Base-by-base conservation (phyloP, 2,329 filamentous ascomycete genomes). In the Sporothrix globosa region DNA sequence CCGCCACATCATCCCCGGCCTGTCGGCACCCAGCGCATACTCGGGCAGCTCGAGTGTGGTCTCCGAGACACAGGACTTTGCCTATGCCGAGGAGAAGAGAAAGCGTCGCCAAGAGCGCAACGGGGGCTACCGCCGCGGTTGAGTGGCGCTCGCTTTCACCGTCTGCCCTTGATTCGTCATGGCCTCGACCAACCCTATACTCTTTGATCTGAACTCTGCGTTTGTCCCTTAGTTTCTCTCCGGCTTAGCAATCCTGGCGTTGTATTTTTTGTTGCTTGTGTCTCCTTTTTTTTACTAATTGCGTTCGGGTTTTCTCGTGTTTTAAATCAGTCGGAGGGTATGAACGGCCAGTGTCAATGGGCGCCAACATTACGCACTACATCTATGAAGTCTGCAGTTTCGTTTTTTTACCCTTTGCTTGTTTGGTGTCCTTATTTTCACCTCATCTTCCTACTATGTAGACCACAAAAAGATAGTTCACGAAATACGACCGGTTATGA, bases 1-100 rank as follows among this genome's bases (percentile, higher is more conserved):
- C 75, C 81, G 81, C 73, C 85, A 87, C 74, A 78, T 83, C 50
- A 85, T 87, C 76, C 86, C 86, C 2, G 85, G 86, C 73, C 76
- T 86, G 74, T 81, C 81, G 74, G 50, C 68, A 6, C 56, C 67
- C 52, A 73, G 61, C 68, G 74, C 78, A 68, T 79, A 75, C 72
- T 78, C 72, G 73, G 68, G 68, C 46, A 60, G 41, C 39, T 58
- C 41, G 14, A 68, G 69, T 53, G 78, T 60, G 4, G 70, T 73
- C 13, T 75, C 75, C 2, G 76, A 76, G 46, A 73, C 76, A 14
- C 78, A 76, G 63, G 81, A 83, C 58, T 74, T 74, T 60, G 74
- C 76, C 39, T 82, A 83, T 67, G 75, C 78, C n/a, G 71, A 84
- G 73, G 82, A 84, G 77, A 81, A 79, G 76, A 75, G 82, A 34